Conservation (phyloP, 2,329 filamentous ascomycete species). For the Dactylellina leptospora region DNA sequence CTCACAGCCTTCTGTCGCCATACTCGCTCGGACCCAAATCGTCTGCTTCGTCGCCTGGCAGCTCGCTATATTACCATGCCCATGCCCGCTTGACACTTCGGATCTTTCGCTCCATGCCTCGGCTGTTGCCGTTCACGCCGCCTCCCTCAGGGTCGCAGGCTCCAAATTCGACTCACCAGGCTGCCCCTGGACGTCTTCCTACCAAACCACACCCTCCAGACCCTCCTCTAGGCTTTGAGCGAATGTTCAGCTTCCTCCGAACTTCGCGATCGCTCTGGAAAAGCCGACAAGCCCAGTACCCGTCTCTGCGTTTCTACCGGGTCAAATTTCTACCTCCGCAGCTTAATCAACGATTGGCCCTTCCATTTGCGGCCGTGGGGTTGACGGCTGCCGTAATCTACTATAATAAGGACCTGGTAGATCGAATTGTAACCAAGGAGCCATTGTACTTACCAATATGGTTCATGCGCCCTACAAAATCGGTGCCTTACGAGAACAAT, state of each 20-base stretch:
- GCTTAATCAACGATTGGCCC: conserved; percentile 20
- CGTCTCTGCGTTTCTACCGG: conserved; percentile 31
- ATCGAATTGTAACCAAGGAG: conserved; percentile 33
- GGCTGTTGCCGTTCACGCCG: conserved; percentile 16
- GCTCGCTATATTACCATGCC: not conserved
- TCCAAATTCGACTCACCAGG: conserved; percentile 7
- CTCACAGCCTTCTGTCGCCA: conserved; percentile 1
- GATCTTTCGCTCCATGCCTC: conserved; percentile 28
- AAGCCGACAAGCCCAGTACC: conserved; percentile 39
- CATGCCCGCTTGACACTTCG: conserved; percentile 18
- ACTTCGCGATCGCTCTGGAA: conserved; percentile 51
- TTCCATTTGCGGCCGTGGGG: conserved; percentile 31
- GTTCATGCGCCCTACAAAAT: conserved; percentile 29
- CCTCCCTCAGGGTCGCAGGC: conserved; percentile 8
- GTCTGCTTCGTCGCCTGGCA: not conserved
- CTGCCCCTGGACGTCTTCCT: conserved; percentile 30
- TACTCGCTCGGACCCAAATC: not conserved
- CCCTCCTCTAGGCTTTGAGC: conserved; percentile 18
- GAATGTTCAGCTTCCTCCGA: conserved; percentile 51
- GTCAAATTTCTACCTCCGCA: conserved; percentile 36
- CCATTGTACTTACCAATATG: conserved; percentile 48
- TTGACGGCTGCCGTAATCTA: conserved; percentile 29
- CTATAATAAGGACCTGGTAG: conserved; percentile 37
- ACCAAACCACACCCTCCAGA: conserved; percentile 3
- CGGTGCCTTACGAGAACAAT: conserved; percentile 30